Base-by-base conservation (phyloP, 2,329 filamentous ascomycete species). In the Colletotrichum sp. region DNA sequence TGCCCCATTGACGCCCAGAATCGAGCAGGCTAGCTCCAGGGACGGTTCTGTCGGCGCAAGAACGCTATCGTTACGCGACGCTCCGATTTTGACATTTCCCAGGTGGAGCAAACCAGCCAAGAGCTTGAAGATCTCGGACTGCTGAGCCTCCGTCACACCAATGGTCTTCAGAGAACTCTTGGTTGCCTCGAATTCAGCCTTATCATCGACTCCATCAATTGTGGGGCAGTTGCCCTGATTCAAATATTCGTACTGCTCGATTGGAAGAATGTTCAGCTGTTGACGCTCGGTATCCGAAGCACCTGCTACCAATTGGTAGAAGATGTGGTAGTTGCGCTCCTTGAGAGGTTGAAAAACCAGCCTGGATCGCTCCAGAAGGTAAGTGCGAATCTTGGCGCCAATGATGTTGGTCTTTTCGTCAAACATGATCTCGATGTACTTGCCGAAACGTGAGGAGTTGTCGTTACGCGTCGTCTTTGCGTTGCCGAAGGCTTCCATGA, bases 391-490 rank as follows among this genome's bases (percentile, higher is more conserved):
- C 88, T 98, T 98, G 72, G 97, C 97, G 80, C 97, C 97, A 82
- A 98, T 98, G 81, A 99, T 99, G 84, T 98, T 97, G 77, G 95
- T 98, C 82, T 94, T 92, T 78, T 95, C 92, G 87, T 98, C 96
- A 85, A 99, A 99, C 95, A 98, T 96, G 84, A 99, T 99, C 88
- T 99, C 97, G 81, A 99, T 98, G 85, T 99, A 99, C 90, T 99
- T 99, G 85, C 97, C 97, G 86, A 99, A 99, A 82, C 97, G 93
- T 57, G 97, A 99, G 60, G 97, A 99, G 87, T 99, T 99, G 87
- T 99, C 97, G 87, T 99, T 99, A 84, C 97, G 92, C 13, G 97
- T 99, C n/a, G 97, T 99, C 88, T 99, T 99, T 71, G 97, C 97
- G 88, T 99, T 99, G 84, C 97, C 97, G 83, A 99, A 99, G 39